Base-by-base conservation (phyloP, 352 stramenopile genomes). In the Pythium phragmiticola region DNA sequence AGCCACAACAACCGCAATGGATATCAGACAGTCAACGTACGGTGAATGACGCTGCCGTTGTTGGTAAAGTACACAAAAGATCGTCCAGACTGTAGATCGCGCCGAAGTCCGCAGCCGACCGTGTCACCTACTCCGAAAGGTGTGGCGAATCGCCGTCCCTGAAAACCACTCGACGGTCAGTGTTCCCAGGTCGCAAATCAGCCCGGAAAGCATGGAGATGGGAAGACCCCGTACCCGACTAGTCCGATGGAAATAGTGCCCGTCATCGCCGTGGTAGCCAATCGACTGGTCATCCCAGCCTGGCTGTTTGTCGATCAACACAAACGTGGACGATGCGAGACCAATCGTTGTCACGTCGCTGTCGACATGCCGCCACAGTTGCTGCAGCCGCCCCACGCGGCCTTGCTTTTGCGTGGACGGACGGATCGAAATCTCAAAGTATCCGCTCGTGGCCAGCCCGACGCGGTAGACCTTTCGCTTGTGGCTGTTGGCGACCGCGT, bases 261-360 rank as follows among this genome's bases (percentile, higher is more conserved):
- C 86, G 47, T 94, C 84, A 47, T 94, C 86, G 14, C 86, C 82
- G 34, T 94, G 86, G 53, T 93, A 94, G 11, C 86, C 86, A 54
- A 83, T 79, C 28, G 86, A 94, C 16, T 69, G 46, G 0, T 53
- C 43, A 36, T 81, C 82, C 86, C 86, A 94, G 0, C 86, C 86
- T 16, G 84, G 86, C 56, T 93, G 84, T 39, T 84, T 80, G 17
- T 72, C 76, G 9, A 92, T 60, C 33, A 94, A 60, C 12, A 67
- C 69, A 54, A 94, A 94, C 33, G 60, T 62, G 2, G 55, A 63
- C 19, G 74, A 76, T 2, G 78, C 76, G 48, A 94, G 39, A 6
- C 86, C 86, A 46, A 94, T 87, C 5, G 81, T 72, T 4, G 80
- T 84, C 78, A 90, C 90, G 48, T 76, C 70, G 33, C 49, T 65